These are phyloP conservation scores for Elsinoe arachidis DNA, from an alignment of 2,329 filamentous ascomycete species.

Conservation along the genomic window DNA sequence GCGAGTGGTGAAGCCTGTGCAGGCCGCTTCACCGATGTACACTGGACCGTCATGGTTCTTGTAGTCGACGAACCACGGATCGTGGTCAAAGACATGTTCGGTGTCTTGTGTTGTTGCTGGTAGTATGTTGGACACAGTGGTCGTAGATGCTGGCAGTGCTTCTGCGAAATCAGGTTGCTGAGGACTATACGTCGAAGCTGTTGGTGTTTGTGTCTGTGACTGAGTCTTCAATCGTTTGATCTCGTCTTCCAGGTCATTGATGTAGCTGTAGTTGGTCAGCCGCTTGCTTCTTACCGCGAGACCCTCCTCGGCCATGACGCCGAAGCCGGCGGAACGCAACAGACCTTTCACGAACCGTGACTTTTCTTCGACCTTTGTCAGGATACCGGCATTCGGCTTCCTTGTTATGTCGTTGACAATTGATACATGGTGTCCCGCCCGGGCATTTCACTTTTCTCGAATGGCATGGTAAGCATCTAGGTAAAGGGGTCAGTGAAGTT, in stretches of 20 bases:
- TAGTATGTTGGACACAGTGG: not conserved
- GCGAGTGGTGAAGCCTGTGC: constrained; percentile 31
- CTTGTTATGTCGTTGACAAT: constrained; percentile 21
- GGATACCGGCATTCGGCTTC: constrained; percentile 23
- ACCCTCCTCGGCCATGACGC: not conserved
- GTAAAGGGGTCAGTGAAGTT: not conserved
- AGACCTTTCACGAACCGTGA: constrained; percentile 25
- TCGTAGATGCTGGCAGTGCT: not conserved
- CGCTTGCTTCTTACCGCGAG: not conserved
- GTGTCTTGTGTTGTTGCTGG: constrained; percentile 21
- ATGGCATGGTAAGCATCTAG: constrained; percentile 16
- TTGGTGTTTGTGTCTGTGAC: not conserved
- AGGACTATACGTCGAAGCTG: not conserved
- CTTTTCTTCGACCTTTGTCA: constrained; percentile 22
- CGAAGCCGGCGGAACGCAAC: not conserved
- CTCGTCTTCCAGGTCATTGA: constrained; percentile 25
- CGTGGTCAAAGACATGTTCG: constrained; percentile 29
- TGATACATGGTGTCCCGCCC: constrained; percentile 27
- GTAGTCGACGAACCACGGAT: constrained; percentile 29
- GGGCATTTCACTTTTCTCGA: constrained; percentile 28
- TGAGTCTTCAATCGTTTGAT: constrained; percentile 23
- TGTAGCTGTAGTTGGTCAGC: constrained; percentile 18
- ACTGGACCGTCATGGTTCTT: constrained; percentile 28
- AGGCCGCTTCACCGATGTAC: constrained; percentile 31
- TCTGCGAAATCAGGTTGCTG: not conserved